Evolutionary conservation across 179 eudicot species (phyloP).

Genomic region (Amaranthus tricolor): DNA sequence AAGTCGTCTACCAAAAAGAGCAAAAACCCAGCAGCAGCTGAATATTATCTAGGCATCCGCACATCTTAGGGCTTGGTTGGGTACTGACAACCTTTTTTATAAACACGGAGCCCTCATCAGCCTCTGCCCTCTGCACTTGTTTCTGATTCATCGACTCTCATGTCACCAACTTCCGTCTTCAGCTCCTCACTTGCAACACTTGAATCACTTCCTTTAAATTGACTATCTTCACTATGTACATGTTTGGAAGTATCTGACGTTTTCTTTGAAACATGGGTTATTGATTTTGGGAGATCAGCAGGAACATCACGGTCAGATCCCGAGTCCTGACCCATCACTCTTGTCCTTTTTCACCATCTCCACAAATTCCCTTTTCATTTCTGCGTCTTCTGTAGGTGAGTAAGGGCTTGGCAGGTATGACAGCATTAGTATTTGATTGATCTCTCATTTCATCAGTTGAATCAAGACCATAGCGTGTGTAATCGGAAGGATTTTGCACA

Average conservation of each 20-base stretch:
- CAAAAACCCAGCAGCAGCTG: not conserved
- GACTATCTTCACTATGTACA: constrained; percentile 13
- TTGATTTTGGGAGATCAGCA: constrained; percentile 29
- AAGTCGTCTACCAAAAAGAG: not conserved
- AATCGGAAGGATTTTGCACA: constrained; percentile 47
- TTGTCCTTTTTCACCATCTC: constrained; percentile 24
- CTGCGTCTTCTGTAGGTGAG: too few relatives aligned
- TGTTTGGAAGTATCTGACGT: constrained; percentile 29
- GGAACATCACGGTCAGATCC: constrained; percentile 17
- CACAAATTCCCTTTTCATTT: constrained; percentile 21
- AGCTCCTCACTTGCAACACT: constrained; percentile 31
- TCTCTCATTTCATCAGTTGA: constrained; percentile 32
- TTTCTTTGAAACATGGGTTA: constrained; percentile 46
- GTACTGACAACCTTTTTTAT: constrained; percentile 35
- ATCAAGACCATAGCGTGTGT: constrained; percentile 55
- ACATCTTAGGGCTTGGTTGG: constrained; percentile 36
- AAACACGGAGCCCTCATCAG: constrained; percentile 4
- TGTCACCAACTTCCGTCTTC: constrained; percentile 30
- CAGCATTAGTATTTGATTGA: constrained; percentile 26
- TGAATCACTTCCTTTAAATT: constrained; percentile 17
- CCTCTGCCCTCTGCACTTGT: constrained; percentile 15
- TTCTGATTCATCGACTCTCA: constrained; percentile 37
- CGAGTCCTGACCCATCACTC: constrained; percentile 8
- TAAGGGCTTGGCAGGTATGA: not conserved
- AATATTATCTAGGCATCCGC: not conserved